These are phyloP conservation scores for Suhomyces prunicola DNA, from an alignment of 805 yeast genomes.

Conservation along the genomic window DNA sequence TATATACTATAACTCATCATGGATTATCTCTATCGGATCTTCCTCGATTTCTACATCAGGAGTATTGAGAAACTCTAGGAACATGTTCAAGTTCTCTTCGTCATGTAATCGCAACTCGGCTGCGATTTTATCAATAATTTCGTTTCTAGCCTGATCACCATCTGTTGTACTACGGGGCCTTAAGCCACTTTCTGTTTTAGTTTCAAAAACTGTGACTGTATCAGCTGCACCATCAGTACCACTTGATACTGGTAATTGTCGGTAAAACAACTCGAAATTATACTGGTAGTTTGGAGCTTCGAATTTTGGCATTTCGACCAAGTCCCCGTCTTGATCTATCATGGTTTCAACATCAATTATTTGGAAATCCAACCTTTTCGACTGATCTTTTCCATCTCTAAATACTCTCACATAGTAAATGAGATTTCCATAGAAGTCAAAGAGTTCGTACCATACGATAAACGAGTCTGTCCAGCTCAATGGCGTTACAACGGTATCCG, in stretches of 20 bases:
- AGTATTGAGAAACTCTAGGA: background rate
- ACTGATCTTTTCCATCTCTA: constrained; percentile 18
- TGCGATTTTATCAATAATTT: background rate
- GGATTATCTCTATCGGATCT: background rate
- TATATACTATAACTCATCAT: constrained; percentile 1
- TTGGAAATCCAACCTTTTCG: constrained; percentile 16
- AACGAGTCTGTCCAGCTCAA: constrained; percentile 30
- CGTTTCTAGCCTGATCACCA: background rate
- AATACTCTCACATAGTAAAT: constrained; percentile 20
- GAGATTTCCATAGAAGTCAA: constrained; percentile 32
- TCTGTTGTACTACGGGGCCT: background rate
- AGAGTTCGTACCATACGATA: constrained; percentile 35
- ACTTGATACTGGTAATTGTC: background rate
- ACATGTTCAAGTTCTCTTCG: background rate
- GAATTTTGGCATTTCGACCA: constrained; percentile 14
- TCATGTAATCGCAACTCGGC: background rate
- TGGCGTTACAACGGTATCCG: background rate
- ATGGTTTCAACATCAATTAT: constrained; percentile 30
- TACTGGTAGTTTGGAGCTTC: constrained; percentile 23
- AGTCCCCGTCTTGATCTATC: constrained; percentile 30
- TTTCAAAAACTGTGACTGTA: background rate
- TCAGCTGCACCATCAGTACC: background rate
- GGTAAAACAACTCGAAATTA: constrained; percentile 22
- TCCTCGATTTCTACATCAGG: background rate
- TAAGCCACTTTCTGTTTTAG: background rate